Evolutionary conservation across 345 rosid species (phyloP).

Genomic region (Turritis glabra): DNA sequence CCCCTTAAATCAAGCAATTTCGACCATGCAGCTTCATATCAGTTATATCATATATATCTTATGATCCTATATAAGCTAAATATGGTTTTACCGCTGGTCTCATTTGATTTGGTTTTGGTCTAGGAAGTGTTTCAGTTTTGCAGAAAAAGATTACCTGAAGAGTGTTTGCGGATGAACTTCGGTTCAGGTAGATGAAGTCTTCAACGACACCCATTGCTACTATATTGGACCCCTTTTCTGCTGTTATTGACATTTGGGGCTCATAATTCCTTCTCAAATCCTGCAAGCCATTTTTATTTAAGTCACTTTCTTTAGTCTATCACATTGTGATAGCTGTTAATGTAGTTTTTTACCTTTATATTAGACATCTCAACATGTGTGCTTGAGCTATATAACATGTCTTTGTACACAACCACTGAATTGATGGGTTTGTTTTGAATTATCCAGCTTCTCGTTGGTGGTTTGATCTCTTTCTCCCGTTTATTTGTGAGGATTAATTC

Average conservation of each 20-base stretch:
- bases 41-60: too few relatives aligned
- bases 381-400: slow-evolving; percentile 79
- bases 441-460: slow-evolving; percentile 68
- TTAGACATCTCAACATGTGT: slow-evolving; percentile 67
- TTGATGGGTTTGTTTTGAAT: slow-evolving; percentile 66
- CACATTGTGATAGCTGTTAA: background rate
- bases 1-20: too few relatives aligned
- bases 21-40: background rate
- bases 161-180: slow-evolving; percentile 65
- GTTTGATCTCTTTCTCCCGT: slow-evolving; percentile 69
- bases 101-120: background rate
- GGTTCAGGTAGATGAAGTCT: slow-evolving; percentile 82
- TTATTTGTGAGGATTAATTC: slow-evolving; percentile 53
- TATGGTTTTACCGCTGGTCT: background rate
- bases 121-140: background rate
- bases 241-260: slow-evolving; percentile 57
- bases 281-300: slow-evolving; percentile 39
- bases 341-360: slow-evolving; percentile 55
- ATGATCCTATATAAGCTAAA: background rate
- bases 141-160: slow-evolving; percentile 59
- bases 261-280: slow-evolving; percentile 70
- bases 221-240: slow-evolving; percentile 55
- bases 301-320: slow-evolving; percentile 24
- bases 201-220: slow-evolving; percentile 71
- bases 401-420: slow-evolving; percentile 67